A percentile compares a stretch with the other conserved stretches of the same genome.
Conservation (phyloP, 2,329 filamentous ascomycete species). For the Penicillium sp. region DNA sequence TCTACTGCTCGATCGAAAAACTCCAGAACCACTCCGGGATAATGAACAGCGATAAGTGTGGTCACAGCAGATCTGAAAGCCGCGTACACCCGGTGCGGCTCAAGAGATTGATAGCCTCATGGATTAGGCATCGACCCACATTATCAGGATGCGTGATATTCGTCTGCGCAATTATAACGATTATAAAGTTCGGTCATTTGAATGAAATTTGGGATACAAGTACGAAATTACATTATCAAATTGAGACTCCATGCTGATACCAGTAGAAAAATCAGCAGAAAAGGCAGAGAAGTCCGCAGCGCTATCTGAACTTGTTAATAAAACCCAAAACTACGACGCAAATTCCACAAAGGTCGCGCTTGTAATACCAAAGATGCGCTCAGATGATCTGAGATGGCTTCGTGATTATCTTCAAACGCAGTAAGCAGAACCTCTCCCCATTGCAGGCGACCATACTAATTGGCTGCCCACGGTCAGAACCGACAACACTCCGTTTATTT, state of each 20-base stretch:
- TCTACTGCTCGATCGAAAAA: no score
- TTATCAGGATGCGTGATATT: background rate
- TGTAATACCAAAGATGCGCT: conserved; percentile 1
- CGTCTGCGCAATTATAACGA: background rate
- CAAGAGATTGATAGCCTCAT: background rate
- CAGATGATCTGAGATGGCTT: conserved; percentile 3
- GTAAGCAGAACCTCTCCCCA: background rate
- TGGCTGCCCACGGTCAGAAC: background rate
- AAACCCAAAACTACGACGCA: background rate
- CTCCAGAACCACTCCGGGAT: no score
- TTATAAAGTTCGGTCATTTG: background rate
- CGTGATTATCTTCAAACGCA: background rate
- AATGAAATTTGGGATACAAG: background rate
- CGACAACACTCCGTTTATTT: conserved; percentile 16
- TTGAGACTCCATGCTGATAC: background rate
- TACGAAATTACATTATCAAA: background rate
- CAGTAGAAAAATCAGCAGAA: background rate
- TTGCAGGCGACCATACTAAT: background rate
- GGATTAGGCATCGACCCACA: background rate
- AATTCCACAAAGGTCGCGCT: background rate
- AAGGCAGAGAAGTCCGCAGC: background rate
- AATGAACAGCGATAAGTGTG: background rate
- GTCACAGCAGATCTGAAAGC: background rate
- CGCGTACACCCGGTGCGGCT: background rate
- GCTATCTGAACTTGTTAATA: background rate